These are phyloP conservation scores for Eremochloa ophiuroides DNA, from an alignment of 176 grass and related monocot species.

Conservation along the genomic window DNA sequence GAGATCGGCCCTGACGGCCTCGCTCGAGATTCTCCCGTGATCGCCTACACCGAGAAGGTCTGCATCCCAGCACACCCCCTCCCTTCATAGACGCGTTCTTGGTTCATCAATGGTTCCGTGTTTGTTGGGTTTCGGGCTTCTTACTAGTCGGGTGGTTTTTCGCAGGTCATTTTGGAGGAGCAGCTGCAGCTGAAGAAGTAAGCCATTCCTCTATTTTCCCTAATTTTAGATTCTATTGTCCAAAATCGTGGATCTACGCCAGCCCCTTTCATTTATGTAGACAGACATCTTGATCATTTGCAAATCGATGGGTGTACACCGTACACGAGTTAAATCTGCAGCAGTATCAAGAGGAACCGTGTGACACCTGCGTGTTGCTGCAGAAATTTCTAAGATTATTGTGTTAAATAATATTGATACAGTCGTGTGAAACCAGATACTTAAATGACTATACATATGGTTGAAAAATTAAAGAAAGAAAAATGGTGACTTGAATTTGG, in stretches of 20 bases:
- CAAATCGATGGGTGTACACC: background rate
- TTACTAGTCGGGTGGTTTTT: background rate
- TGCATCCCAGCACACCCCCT: background rate
- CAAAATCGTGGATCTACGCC: conserved; percentile 19
- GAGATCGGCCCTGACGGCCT: conserved; percentile 95
- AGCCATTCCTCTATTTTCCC: background rate
- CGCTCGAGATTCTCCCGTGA: conserved; percentile 59
- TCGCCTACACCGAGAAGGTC: conserved; percentile 98
- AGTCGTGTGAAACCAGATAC: background rate
- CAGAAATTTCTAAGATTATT: background rate
- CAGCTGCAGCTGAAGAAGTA: conserved; percentile 96
- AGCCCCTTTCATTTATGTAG: background rate
- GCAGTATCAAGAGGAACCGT: background rate
- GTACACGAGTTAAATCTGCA: background rate
- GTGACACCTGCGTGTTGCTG: background rate
- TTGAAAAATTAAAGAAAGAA: background rate
- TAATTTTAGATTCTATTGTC: background rate
- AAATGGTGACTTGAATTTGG: too few relatives aligned
- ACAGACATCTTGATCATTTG: background rate
- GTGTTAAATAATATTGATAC: background rate
- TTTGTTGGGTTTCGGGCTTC: conserved; percentile 5
- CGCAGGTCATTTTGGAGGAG: conserved; percentile 75
- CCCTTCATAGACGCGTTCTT: background rate
- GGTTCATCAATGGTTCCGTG: background rate
- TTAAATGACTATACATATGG: too few relatives aligned